Conservation (phyloP, 257 asterid species). For the Nicotiana obtusifolia region DNA sequence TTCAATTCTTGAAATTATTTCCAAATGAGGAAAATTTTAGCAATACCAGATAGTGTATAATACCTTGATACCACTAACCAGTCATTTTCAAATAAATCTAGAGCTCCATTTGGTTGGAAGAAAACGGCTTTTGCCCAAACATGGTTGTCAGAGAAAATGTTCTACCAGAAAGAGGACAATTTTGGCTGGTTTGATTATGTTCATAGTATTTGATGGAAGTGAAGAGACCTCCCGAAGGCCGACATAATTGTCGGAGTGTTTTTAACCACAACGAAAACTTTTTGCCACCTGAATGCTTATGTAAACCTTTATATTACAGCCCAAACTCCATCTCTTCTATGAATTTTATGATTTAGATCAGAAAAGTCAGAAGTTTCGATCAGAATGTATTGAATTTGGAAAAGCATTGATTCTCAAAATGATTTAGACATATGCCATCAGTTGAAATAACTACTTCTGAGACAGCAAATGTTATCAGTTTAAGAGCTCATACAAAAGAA, state of each 20-base stretch:
- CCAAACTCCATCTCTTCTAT: neutral
- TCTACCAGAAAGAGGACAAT: neutral
- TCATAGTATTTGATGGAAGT: neutral
- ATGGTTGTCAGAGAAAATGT: neutral
- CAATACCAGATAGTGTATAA: neutral
- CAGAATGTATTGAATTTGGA: neutral
- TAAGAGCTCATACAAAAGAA: neutral
- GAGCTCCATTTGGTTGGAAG: neutral
- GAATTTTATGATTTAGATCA: neutral
- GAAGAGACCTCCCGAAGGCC: neutral
- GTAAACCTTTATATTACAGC: neutral
- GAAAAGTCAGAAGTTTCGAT: neutral
- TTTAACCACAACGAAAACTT: neutral
- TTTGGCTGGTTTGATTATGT: neutral
- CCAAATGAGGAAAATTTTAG: neutral
- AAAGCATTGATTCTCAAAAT: neutral
- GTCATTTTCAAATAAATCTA: neutral
- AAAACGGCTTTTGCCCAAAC: neutral
- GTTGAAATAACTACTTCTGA: neutral
- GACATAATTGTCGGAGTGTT: neutral
- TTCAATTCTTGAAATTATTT: neutral
- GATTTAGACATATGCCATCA: neutral
- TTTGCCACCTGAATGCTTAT: neutral
- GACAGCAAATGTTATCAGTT: neutral
- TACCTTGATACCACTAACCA: neutral